Percentiles rank a stretch among this genome's conserved stretches.
Conservation (phyloP, 495 filamentous ascomycete genomes). For the Sphaerosporella brunnea region DNA sequence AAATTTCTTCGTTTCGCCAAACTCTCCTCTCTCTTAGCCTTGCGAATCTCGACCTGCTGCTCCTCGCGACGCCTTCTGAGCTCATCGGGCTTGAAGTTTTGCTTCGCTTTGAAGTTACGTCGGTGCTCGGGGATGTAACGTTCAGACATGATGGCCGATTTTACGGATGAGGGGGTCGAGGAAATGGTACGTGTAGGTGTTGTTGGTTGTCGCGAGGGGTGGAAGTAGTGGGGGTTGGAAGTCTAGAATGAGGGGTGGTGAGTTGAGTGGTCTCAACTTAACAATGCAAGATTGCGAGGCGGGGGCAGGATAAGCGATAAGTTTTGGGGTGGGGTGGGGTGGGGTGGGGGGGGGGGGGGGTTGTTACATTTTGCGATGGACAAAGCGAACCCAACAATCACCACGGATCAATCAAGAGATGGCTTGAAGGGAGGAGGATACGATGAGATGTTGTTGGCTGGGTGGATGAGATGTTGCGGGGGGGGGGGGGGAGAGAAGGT, state of each 20-base stretch:
- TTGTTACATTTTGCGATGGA: no score
- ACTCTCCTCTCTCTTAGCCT: slow-evolving; percentile 95
- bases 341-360: no score
- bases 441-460: no score
- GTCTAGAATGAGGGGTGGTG: slow-evolving; percentile 27
- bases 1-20: slow-evolving; percentile 96
- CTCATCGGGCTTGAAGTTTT: slow-evolving; percentile 96
- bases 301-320: slow-evolving; percentile 7
- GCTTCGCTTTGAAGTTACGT: slow-evolving; percentile 98
- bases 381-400: no score
- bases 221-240: no score
- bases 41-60: slow-evolving; percentile 95
- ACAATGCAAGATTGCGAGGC: slow-evolving; percentile 8
- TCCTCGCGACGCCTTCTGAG: slow-evolving; percentile 96
- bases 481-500: no score
- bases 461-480: no score
- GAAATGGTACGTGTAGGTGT: slow-evolving; percentile 23
- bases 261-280: slow-evolving; percentile 11
- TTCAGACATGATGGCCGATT: slow-evolving; percentile 62
- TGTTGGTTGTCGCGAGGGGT: slow-evolving; percentile 27
- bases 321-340: no score
- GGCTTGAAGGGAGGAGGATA: no score
- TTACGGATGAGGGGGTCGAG: slow-evolving; percentile 24
- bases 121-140: slow-evolving; percentile 99
- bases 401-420: no score